Evolutionary conservation across 2,329 filamentous ascomycete species (phyloP).

Genomic region (Lachnellula willkommii): DNA sequence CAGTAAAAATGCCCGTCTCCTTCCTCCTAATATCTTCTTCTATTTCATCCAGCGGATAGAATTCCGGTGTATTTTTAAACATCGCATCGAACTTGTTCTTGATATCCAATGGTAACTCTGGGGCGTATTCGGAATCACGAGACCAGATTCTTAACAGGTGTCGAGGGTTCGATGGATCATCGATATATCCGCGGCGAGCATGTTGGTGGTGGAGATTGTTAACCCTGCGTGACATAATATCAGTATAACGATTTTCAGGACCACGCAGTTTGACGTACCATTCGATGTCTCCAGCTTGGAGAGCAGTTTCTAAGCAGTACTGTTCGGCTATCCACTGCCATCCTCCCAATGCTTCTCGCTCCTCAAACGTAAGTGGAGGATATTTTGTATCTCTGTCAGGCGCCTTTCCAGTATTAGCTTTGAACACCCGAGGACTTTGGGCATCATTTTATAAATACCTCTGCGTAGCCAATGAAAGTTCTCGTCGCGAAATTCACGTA

Average conservation of each 20-base stretch:
- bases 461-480: neutral
- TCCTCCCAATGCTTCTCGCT: neutral
- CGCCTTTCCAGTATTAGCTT: neutral
- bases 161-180: neutral
- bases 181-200: neutral
- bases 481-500: neutral
- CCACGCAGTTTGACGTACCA: neutral
- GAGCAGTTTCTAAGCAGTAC: neutral
- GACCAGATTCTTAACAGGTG: neutral
- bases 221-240: neutral
- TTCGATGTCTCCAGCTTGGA: neutral
- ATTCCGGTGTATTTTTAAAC: neutral
- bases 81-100: neutral
- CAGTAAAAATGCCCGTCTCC: neutral
- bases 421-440: too few species aligned
- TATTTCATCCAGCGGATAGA: neutral
- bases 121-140: neutral
- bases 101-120: neutral
- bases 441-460: neutral
- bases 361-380: neutral
- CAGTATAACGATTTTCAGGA: too few species aligned
- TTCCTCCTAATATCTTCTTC: neutral
- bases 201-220: neutral
- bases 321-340: neutral
- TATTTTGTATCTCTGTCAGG: neutral